phyloP scores from a whole-genome alignment of 805 yeast genomes.

The Candida ipomoeae region DNA sequence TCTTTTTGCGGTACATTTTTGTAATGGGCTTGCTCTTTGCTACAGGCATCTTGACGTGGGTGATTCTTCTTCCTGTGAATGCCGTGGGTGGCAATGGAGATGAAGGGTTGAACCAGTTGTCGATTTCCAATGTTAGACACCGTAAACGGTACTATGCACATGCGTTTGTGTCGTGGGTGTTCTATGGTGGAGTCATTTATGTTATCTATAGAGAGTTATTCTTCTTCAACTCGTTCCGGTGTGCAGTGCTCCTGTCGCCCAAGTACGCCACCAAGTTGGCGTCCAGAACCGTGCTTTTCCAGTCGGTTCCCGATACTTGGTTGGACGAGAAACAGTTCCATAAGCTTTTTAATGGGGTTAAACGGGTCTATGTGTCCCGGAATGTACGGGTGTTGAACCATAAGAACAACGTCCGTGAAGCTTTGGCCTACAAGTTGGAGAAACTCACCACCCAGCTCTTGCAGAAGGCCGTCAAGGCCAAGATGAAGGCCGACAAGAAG shows the following conservation, averaged over 20 bases:
- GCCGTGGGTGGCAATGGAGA: constrained; percentile 62
- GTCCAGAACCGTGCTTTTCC: constrained; percentile 79
- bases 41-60: constrained; percentile 48
- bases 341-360: constrained; percentile 78
- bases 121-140: constrained; percentile 69
- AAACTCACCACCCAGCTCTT: constrained; percentile 57
- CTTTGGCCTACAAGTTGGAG: constrained; percentile 62
- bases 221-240: constrained; percentile 71
- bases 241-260: constrained; percentile 77
- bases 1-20: constrained; percentile 75
- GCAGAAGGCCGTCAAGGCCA: constrained; percentile 58
- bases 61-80: constrained; percentile 78
- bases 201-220: constrained; percentile 78
- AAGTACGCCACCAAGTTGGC: constrained; percentile 68
- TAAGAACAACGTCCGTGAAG: constrained; percentile 56
- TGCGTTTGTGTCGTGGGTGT: constrained; percentile 75
- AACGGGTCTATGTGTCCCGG: constrained; percentile 75
- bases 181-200: constrained; percentile 64
- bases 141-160: constrained; percentile 76
- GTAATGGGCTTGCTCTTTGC: constrained; percentile 48
- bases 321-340: constrained; percentile 68
- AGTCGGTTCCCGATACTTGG: constrained; percentile 73
- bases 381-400: constrained; percentile 51
- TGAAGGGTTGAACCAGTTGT: constrained; percentile 67
- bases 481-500: constrained; percentile 64